These are phyloP conservation scores for Wallacemonas sp. DNA, from an alignment of 208 protist genomes.

Conservation along the genomic window DNA sequence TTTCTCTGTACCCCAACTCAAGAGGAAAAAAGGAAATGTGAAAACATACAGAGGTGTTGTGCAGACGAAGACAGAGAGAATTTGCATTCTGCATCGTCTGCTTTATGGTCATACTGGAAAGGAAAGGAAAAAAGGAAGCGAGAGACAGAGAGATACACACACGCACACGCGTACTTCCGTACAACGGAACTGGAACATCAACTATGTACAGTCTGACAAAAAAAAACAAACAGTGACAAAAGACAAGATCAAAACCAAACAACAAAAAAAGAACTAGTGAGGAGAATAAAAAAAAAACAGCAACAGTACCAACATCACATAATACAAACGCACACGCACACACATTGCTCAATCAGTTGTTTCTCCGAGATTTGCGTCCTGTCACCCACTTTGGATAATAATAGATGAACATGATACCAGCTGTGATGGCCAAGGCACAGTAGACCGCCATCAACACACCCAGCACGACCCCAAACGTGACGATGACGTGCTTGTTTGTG, in stretches of 20 bases:
- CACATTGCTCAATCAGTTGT: not conserved
- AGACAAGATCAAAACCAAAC: not conserved
- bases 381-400: conserved; percentile 8
- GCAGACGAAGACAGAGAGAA: too few species aligned
- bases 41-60: too few species aligned
- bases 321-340: not conserved
- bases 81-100: too few species aligned
- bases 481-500: conserved; percentile 16
- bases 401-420: conserved; percentile 1
- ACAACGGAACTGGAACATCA: too few species aligned
- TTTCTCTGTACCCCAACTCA: too few species aligned
- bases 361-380: not conserved
- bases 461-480: conserved; percentile 9
- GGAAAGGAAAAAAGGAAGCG: not conserved
- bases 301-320: too few species aligned
- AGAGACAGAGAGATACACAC: not conserved
- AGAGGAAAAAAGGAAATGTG: too few species aligned
- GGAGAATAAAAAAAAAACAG: too few species aligned
- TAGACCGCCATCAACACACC: not conserved
- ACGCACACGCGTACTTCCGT: too few species aligned
- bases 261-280: not conserved
- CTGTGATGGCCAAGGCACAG: not conserved
- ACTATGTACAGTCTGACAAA: not conserved
- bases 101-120: too few species aligned
- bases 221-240: not conserved